Base-by-base conservation (phyloP, 2,329 filamentous ascomycete genomes). In the Alternaria sp. region DNA sequence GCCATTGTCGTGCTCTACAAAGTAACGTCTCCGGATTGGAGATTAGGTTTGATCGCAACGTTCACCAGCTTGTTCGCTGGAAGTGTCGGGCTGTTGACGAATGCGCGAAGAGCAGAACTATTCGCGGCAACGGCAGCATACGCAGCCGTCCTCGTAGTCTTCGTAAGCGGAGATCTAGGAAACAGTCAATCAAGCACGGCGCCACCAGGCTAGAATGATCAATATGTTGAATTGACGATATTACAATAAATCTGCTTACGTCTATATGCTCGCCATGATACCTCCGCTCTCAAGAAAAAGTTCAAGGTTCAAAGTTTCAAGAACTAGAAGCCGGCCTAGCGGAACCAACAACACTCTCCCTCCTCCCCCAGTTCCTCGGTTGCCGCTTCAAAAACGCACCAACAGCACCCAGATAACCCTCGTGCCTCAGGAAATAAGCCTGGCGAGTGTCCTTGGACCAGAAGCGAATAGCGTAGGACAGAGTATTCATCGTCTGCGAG, bases 401-500 rank as follows among this genome's bases (percentile, higher is more conserved):
- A 0, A 98, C 95, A 20, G 93, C 88, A 9, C 95, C 95, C 1
- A 99, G 86, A 76, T 98, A 99, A 26, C 95, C 95, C 79, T 99
- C 95, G 73, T 99, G 95, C 6, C 95, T 86, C 61, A 99, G 78
- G 78, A 99, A 99, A 78, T 97, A 98, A 0, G 95, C 95, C 79
- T 97, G 93, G 79, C 97, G 97, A 74, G 89, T 85, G 42, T 94
- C 94, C 75, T 95, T 93, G 68, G 91, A 93, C 95, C 95, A 99
- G 81, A 98, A 99, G 70, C 93, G 93, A 81, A 99, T 97, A 75
- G 94, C 95, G 75, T 97, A 99, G 56, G 91, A 94, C 9, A 99
- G 84, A 0, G 95, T 98, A 79, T 98, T 96, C 88, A 99, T 99
- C 12, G 95, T 99, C 81, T 98, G 95, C 16, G 91, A 89, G 78